Evolutionary conservation across 225 moss, liverwort and hornwort species (phyloP), one percentile per base, ranked within the genome.

Genomic region (Physcomitrellopsis africana): DNA sequence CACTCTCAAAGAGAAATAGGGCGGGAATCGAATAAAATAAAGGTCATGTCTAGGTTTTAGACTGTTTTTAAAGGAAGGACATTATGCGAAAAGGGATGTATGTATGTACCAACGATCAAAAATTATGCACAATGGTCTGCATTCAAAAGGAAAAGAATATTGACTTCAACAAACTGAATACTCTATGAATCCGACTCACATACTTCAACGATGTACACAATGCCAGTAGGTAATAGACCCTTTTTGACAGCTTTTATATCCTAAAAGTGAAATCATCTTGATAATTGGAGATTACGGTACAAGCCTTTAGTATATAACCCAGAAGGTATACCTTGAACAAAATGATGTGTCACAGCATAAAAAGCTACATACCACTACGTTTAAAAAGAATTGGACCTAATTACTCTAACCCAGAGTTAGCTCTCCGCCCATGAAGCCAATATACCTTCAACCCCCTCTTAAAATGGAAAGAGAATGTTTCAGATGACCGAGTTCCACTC

Each of bases 351-450:
- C 69, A 52, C 61, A 65, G 46, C 65, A 66, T 66, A 24, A 27
- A 55, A 65, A 57, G 20, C 76, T 60, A 58, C 53, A 29, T 29
- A 29, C 29, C 29, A 52, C 75, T 80, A 63, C 51, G 24, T 13
- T 62, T 57, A 37, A 68, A 81, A 66, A 81, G 70, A 77, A 77
- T 84, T 56, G 19, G 64, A 69, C 45, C 65, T 69, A 37, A 74
- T 52, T 51, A 24, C 32, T 47, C 60, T 56, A 60, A 68, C 24
- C 23, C 41, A 41, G 14, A 46, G 73, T 42, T 49, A 57, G 23
- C 9, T 59, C 26, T 65, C 73, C 60, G 69, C 46, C 60, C 74
- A 51, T 53, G 61, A 79, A 83, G 72, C 76, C 79, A 76, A 80
- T 63, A 67, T 83, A 72, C 83, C 76, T 79, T 73, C 57, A 46